Base-by-base conservation (phyloP, 768 basidiomycete species). In the Cytidiella melzeri region DNA sequence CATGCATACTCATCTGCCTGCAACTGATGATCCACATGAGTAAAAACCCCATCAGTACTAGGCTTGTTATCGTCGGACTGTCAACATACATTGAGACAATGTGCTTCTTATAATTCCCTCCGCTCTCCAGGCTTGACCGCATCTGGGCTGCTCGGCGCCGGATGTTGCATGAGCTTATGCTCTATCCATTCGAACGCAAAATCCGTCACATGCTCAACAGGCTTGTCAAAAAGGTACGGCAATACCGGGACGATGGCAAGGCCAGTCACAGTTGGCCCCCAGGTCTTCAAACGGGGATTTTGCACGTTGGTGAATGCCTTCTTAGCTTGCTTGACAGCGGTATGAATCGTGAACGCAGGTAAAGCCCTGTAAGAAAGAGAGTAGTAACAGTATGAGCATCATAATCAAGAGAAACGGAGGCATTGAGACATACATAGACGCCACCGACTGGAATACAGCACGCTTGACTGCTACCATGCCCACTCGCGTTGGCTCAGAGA, bases 311-410 rank as follows among this genome's bases (percentile, higher is more conserved):
- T 70, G 61, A 88, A 87, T 2, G 78, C 77, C 50, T 79, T 81
- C 59, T 81, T 81, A 2, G 86, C 76, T 59, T 88, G 83, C 24
- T 75, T 78, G 41, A 92, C 89, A 4, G 84, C 78, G 1, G 85
- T 86, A 62, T 92, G 89, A 47, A 92, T 91, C 1, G 89, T 92
- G 50, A 92, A 75, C 0, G 88, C 88, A 1, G 88, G 87, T 18
- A 90, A 75, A 4, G 81, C 87, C 87, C 87, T 89, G 56, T 20
- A 38, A 37, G 15, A 46, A 43, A 28, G 10, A 34, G 41, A 30
- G 19, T 34, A 7, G 30, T 15, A 41, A 39, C 34, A 40, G 28
- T 11, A 18, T 52, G 34, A 45, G 48, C 38, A 45, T 46, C 41
- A 51, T 7, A 36, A 28, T 48, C 39, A 34, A 48, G 37, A 42